Evolutionary conservation across 2,329 filamentous ascomycete genomes (phyloP), one percentile per base, ranked within the genome.

Genomic region (Coniochaeta prunicola): DNA sequence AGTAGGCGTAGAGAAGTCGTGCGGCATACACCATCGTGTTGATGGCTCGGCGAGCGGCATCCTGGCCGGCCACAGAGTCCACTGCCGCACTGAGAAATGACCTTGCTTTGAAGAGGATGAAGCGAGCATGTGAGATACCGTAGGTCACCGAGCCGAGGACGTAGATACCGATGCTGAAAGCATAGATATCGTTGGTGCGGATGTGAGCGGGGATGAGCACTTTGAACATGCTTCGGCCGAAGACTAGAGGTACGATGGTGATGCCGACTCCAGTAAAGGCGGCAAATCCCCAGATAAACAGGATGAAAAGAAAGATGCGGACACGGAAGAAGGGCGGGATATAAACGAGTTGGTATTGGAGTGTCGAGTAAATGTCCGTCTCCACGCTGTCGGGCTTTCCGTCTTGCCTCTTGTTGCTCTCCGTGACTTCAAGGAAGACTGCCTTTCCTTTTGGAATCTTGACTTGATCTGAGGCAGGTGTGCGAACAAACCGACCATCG

Each of bases 401-500:
- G 68, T 90, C 87, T 36, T 84, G 73, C 40, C 86, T 80, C 48
- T 84, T 76, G 61, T 92, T 88, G 28, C 86, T 73, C 57, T 89
- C 84, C 12, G 83, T 80, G 9, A 93, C 88, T 56, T 90, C 83
- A 19, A 96, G 76, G 68, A 99, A 97, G 3, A 96, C 92, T 17
- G 80, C 77, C 53, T 81, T 82, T 40, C 90, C 90, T 72, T 96
- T 96, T 3, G 92, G 90, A 36, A 97, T 92, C 68, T 96, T 91
- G 64, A 97, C 90, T 70, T 96, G 92, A 71, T 99, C 94, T 1
- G 92, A 96, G 19, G 91, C 92, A 12, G 94, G 94, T n/a, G 92
- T 91, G 53, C 91, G 86, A 26, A 97, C 93, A 70, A 92, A 97
- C 59, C 81, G 84, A 5, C 94, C 94, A 65, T 93, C 85, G 2